A percentile compares a stretch with the other conserved stretches of the same genome.
Conservation (phyloP, 1,284 basidiomycete species). For the Malassezia restricta region DNA sequence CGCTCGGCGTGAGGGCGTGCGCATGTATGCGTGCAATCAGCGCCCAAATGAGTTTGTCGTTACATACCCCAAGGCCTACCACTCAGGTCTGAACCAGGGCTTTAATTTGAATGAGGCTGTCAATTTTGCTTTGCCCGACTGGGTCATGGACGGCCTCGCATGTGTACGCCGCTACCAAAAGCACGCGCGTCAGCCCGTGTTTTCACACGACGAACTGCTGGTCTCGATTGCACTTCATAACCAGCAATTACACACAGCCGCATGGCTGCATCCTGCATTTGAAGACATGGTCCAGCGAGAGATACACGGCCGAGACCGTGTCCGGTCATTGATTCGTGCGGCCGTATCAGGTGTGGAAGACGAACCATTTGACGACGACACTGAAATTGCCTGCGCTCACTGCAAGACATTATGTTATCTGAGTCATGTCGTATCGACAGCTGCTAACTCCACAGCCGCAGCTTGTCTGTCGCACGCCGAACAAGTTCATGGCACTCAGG, state of each 20-base stretch:
- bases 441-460: constrained; percentile 56
- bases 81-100: constrained; percentile 96
- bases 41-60: constrained; percentile 87
- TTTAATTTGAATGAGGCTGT: constrained; percentile 98
- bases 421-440: constrained; percentile 59
- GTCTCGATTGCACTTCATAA: constrained; percentile 90
- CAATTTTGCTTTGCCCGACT: constrained; percentile 94
- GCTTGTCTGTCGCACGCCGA: constrained; percentile 70
- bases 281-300: constrained; percentile 82
- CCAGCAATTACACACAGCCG: constrained; percentile 76
- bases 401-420: constrained; percentile 95
- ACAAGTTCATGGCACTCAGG: constrained; percentile 61
- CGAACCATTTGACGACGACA: constrained; percentile 63
- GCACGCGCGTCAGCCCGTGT: constrained; percentile 83
- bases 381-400: constrained; percentile 82
- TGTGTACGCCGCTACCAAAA: constrained; percentile 74
- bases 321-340: constrained; percentile 50
- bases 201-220: constrained; percentile 92
- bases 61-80: constrained; percentile 95
- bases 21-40: constrained; percentile 87
- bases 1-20: constrained; percentile 75
- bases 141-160: constrained; percentile 73
- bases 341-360: background rate
- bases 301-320: constrained; percentile 54
- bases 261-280: constrained; percentile 64